Base-by-base conservation (phyloP, 75 land plant genomes). In the Larix kaempferi region DNA sequence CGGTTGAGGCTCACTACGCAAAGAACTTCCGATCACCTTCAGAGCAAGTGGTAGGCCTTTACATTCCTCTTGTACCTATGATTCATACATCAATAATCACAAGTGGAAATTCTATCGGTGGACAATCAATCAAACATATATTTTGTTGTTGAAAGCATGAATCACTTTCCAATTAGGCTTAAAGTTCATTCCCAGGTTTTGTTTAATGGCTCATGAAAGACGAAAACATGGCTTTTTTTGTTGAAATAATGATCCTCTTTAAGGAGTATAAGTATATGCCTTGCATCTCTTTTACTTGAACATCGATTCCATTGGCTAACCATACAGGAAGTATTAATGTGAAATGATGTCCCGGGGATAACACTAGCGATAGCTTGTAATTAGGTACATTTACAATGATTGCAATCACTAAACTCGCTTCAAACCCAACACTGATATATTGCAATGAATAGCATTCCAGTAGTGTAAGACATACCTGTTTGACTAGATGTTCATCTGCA, bases 1-100 rank as follows among this genome's bases (percentile, higher is more conserved):
- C 74, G 64, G 71, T 26, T 75, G 82, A 21, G 81, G 79, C 44
- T 82, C 81, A 13, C 64, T 81, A 12, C 77, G 72, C 13, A 91
- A 27, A 5, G 86, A 91, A 44, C 88, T 82, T 60, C 86, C 92
- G 26, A 91, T 86, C 57, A 86, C 88, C 82, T 91, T 88, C 5
- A 91, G 84, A 69, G 90, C 92, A 73, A 91, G 35, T 2, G 92
- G 88, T 22, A 88, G 86, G 12, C 92, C 90, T 80, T 84, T 84
- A 55, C 92, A 91, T 60, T 88, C 86, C 25, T 19, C 64, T 54
- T 86, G 86, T 57, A 88, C 79, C 91, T 73, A 15, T 54, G n/a
- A n/a, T n/a, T n/a, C n/a, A n/a, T n/a, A n/a, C n/a, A n/a, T n/a
- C n/a, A n/a, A n/a, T n/a, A n/a, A n/a, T n/a, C n/a, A n/a, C n/a